A percentile compares a stretch with the other conserved stretches of the same genome.
Conservation (phyloP, 192 early-diverging fungal species). For the Paraglomus brasilianum region DNA sequence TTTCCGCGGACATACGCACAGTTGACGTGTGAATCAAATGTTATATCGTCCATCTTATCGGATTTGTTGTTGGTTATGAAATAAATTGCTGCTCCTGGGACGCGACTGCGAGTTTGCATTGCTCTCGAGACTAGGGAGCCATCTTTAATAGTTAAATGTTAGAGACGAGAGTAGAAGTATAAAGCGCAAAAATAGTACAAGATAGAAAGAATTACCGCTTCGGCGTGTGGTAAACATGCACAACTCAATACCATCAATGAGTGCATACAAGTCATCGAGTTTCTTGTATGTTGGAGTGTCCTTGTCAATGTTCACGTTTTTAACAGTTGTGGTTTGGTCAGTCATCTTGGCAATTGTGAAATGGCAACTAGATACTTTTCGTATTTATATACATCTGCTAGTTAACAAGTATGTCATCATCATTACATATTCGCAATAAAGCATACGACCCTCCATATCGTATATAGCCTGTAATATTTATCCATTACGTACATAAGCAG, state of each 20-base stretch:
- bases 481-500: too few relatives aligned
- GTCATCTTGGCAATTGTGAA: too few relatives aligned
- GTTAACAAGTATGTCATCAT: too few relatives aligned
- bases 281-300: slow-evolving; percentile 29
- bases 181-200: slow-evolving; percentile 27
- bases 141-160: slow-evolving; percentile 8
- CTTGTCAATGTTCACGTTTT: neutral
- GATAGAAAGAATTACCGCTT: slow-evolving; percentile 6
- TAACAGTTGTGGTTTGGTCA: too few relatives aligned
- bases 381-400: too few relatives aligned
- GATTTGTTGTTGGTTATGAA: slow-evolving; percentile 47
- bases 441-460: too few relatives aligned
- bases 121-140: slow-evolving; percentile 39
- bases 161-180: neutral
- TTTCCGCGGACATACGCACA: slow-evolving; percentile 36
- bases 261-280: slow-evolving; percentile 43
- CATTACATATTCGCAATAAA: too few relatives aligned
- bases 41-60: slow-evolving; percentile 49
- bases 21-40: slow-evolving; percentile 46
- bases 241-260: slow-evolving; percentile 46
- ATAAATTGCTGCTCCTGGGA: slow-evolving; percentile 44
- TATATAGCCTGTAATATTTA: too few relatives aligned
- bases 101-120: neutral
- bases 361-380: too few relatives aligned
- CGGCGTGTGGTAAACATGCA: slow-evolving; percentile 52